Conservation (phyloP, 108 stramenopile species). For the Schizochytrium sp. region DNA sequence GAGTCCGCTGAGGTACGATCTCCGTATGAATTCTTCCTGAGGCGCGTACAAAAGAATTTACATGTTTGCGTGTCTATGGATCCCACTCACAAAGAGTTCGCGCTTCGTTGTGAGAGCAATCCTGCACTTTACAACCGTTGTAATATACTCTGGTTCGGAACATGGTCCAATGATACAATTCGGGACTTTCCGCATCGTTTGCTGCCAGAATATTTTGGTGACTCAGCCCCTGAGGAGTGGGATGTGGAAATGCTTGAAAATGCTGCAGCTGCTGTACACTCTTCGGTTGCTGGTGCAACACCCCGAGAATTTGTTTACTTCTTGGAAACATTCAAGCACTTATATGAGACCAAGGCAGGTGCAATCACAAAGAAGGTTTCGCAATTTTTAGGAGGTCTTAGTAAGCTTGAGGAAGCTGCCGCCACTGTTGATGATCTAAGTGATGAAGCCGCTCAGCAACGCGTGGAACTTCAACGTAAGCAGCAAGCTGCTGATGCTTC, state of each 20-base stretch:
- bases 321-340: constrained; percentile 62
- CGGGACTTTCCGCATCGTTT: constrained; percentile 60
- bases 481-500: constrained; percentile 76
- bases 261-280: constrained; percentile 6
- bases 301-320: constrained; percentile 74
- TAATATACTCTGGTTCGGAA: constrained; percentile 75
- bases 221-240: background rate
- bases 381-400: constrained; percentile 74
- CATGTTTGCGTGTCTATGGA: constrained; percentile 77
- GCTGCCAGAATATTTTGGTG: background rate
- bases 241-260: background rate
- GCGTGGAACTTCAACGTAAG: constrained; percentile 70
- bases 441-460: constrained; percentile 70
- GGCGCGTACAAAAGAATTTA: constrained; percentile 67
- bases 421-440: constrained; percentile 73
- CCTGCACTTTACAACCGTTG: constrained; percentile 77
- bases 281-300: constrained; percentile 60
- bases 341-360: constrained; percentile 58
- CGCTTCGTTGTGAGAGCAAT: constrained; percentile 74
- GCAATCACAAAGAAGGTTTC: constrained; percentile 64
- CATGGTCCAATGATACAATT: constrained; percentile 68
- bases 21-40: constrained; percentile 76
- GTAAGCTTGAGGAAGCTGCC: constrained; percentile 75
- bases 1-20: constrained; percentile 65
- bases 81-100: constrained; percentile 67